A percentile compares a stretch with the other conserved stretches of the same genome.
These are phyloP conservation scores for Aquilaria agallochum DNA, from an alignment of 441 rosid species.

Conservation along the genomic window DNA sequence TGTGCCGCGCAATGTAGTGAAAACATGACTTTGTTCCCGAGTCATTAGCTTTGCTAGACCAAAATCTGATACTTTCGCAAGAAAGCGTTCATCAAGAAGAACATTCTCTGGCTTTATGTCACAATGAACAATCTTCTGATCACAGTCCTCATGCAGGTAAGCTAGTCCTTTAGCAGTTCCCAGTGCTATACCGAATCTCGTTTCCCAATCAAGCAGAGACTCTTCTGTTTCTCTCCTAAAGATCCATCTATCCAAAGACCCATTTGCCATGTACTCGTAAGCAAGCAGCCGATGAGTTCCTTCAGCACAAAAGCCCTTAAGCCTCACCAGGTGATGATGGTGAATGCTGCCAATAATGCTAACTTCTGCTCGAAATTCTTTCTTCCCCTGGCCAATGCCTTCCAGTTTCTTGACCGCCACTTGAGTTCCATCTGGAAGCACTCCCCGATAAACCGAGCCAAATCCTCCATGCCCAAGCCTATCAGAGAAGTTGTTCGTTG, in stretches of 20 bases:
- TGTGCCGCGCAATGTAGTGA: conserved; percentile 91
- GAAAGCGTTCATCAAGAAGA: conserved; percentile 68
- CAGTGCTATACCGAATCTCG: conserved; percentile 72
- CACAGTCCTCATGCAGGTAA: conserved; percentile 89
- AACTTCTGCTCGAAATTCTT: conserved; percentile 95
- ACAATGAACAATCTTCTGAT: conserved; percentile 75
- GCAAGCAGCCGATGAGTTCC: conserved; percentile 83
- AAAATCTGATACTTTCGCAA: conserved; percentile 90
- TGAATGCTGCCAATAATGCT: conserved; percentile 89
- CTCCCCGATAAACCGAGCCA: conserved; percentile 83
- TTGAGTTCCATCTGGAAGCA: conserved; percentile 74
- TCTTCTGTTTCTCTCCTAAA: conserved; percentile 48
- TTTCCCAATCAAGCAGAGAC: conserved; percentile 62
- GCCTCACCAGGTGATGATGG: conserved; percentile 84
- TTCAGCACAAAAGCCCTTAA: conserved; percentile 88
- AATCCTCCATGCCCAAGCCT: conserved; percentile 96
- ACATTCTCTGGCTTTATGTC: conserved; percentile 97
- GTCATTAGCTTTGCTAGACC: conserved; percentile 95
- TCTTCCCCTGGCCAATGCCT: conserved; percentile 92
- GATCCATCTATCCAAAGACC: conserved; percentile 91
- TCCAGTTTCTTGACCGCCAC: conserved; percentile 93
- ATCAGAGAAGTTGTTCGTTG: conserved; percentile 71
- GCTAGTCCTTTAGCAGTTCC: conserved; percentile 97
- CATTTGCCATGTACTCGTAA: conserved; percentile 80
- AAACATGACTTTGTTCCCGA: conserved; percentile 88